These are phyloP conservation scores for Neofusicoccum kwambonambiense DNA, from an alignment of 2,329 filamentous ascomycete species.

Conservation along the genomic window DNA sequence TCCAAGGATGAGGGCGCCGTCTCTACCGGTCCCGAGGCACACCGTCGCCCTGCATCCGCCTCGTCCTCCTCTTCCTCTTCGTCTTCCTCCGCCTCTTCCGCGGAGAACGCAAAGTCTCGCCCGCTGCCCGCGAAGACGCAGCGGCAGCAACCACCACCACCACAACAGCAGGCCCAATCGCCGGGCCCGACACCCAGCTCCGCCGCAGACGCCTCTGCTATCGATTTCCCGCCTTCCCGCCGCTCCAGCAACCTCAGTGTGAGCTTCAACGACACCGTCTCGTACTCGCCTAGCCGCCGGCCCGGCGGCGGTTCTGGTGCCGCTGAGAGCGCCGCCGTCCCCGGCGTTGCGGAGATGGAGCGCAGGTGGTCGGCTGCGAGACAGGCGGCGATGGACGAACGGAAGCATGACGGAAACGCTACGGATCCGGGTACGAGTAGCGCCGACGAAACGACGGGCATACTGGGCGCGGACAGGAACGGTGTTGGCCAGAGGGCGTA, in stretches of 20 bases:
- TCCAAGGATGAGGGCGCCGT: conserved; percentile 1
- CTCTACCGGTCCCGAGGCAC: background rate
- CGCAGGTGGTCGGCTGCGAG: background rate
- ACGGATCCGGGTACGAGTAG: background rate
- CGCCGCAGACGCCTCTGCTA: background rate
- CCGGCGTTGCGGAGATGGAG: conserved; percentile 6
- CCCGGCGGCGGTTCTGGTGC: too few relatives aligned
- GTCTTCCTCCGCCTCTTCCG: background rate
- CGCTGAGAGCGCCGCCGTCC: background rate
- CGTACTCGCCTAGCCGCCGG: background rate
- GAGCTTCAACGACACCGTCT: conserved; percentile 7
- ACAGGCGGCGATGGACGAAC: background rate
- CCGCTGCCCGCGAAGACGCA: background rate
- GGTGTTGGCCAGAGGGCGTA: conserved; percentile 2
- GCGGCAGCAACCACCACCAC: background rate
- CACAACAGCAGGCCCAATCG: background rate
- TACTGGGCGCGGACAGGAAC: conserved; percentile 8
- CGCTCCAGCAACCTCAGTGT: conserved; percentile 7
- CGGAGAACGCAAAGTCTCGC: background rate
- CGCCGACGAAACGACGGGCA: conserved; percentile 16
- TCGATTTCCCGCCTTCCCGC: background rate
- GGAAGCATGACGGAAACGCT: too few relatives aligned
- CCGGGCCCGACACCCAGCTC: background rate
- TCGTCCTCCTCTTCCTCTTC: background rate
- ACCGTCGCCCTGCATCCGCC: background rate